Base-by-base conservation (phyloP, 2,329 filamentous ascomycete genomes). In the Claviceps citrina region DNA sequence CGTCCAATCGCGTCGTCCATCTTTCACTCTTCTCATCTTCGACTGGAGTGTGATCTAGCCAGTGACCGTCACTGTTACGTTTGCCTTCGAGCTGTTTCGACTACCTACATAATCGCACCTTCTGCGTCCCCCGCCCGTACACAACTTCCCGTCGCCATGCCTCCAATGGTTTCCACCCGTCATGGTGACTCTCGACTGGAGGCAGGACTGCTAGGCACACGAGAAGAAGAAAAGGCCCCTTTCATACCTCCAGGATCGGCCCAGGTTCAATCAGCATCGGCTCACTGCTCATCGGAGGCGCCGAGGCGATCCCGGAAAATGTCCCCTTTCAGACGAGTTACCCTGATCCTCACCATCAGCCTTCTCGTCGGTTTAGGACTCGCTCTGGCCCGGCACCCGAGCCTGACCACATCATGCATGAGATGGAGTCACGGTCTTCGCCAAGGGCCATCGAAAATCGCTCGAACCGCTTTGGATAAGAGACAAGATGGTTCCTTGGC, bases 311-410 rank as follows among this genome's bases (percentile, higher is more conserved):
- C 39, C 10, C 15, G 36, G 7, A 48, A 39, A 24, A 50, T 51
- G 49, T 32, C 47, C 13, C 35, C 48, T 36, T n/a, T 45, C 31
- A 41, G 43, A 16, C 40, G 44, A 32, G 34, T 46, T 8, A 28
- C 40, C 20, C 18, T 49, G 24, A 39, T 47, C 31, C 7, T 55
- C 36, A 43, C 49, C 31, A 43, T 54, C 15, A 50, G 51, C 41
- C 47, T 53, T 39, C 43, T 56, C 39, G 44, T 54, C 12, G 50
- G 51, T 34, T 42, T 54, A 30, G 50, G 49, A 20, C 46, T 54
- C 10, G 49, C 43, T 16, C 25, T 42, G 26, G 40, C 39, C 27
- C 27, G 32, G 28, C 19, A 40, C 28, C 12, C 36, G 3, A 31
- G 36, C 12, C 18, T 41, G 36, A n/a, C 33, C 7, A n/a, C 18